phyloP scores from a whole-genome alignment of 257 asterid species.

The Eucommia ulmoides region DNA sequence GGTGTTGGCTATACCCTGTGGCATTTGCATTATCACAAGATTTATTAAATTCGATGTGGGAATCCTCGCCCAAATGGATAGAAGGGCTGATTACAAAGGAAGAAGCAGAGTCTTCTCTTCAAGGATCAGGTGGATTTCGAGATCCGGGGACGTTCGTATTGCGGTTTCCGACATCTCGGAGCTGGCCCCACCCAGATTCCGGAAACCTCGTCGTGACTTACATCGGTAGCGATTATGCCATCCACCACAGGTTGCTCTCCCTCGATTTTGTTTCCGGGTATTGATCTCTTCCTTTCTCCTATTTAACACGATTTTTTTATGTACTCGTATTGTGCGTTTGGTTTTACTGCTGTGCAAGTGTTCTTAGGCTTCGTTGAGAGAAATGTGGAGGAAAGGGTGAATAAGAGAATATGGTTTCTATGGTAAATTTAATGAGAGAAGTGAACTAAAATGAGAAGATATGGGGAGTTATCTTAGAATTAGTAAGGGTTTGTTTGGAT shows the following conservation, averaged over 20 bases:
- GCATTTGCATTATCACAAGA: constrained; percentile 57
- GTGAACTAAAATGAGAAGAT: too few relatives aligned
- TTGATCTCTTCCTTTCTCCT: too few relatives aligned
- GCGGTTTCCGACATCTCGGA: constrained; percentile 81
- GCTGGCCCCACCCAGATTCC: constrained; percentile 99
- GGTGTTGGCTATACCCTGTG: constrained; percentile 92
- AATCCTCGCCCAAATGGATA: constrained; percentile 65
- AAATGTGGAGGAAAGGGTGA: too few relatives aligned
- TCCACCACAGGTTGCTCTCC: constrained; percentile 63
- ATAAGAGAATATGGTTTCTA: too few relatives aligned
- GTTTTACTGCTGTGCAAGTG: too few relatives aligned
- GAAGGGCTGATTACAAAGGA: constrained; percentile 88
- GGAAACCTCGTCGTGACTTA: constrained; percentile 74
- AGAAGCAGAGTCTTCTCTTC: constrained; percentile 73
- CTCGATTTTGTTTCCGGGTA: constrained; percentile 48
- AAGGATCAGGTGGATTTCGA: constrained; percentile 33
- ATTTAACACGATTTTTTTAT: too few relatives aligned
- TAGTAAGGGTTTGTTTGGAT: too few relatives aligned
- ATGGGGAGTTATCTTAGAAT: too few relatives aligned
- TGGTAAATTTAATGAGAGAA: too few relatives aligned
- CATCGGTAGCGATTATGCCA: constrained; percentile 46
- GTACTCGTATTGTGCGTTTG: too few relatives aligned
- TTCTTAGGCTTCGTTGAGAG: too few relatives aligned
- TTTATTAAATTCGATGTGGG: constrained; percentile 45
- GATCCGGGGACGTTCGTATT: constrained; percentile 74